These are phyloP conservation scores for Sporothrix mexicana DNA, from an alignment of 2,329 filamentous ascomycete species.

Conservation along the genomic window DNA sequence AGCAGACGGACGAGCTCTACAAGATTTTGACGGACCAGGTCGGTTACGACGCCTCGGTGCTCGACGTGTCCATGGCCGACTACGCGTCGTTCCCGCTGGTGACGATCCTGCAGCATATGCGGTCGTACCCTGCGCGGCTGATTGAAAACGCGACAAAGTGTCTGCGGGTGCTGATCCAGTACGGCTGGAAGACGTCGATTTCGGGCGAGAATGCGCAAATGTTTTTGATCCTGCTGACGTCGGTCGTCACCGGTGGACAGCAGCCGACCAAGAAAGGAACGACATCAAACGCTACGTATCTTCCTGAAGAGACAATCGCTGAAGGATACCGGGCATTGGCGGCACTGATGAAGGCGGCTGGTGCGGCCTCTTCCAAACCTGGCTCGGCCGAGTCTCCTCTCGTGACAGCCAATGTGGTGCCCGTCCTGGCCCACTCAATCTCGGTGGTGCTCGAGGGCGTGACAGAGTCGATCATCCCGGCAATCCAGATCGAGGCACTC, in stretches of 20 bases:
- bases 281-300: slow-evolving; percentile 30
- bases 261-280: neutral
- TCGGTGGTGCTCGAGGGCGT: slow-evolving; percentile 79
- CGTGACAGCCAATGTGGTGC: slow-evolving; percentile 66
- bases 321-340: slow-evolving; percentile 73
- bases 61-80: slow-evolving; percentile 86
- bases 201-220: slow-evolving; percentile 78
- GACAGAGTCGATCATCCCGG: slow-evolving; percentile 65
- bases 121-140: slow-evolving; percentile 71
- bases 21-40: slow-evolving; percentile 54
- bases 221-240: slow-evolving; percentile 81
- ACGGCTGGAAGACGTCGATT: slow-evolving; percentile 79
- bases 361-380: slow-evolving; percentile 42
- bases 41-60: slow-evolving; percentile 51
- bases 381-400: slow-evolving; percentile 49
- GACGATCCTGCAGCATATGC: slow-evolving; percentile 79
- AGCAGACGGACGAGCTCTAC: slow-evolving; percentile 54
- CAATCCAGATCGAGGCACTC: slow-evolving; percentile 75
- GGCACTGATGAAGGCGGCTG: slow-evolving; percentile 67
- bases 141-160: slow-evolving; percentile 80
- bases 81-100: slow-evolving; percentile 95
- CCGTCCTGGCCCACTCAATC: slow-evolving; percentile 80
- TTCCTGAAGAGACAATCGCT: slow-evolving; percentile 75
- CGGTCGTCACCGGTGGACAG: slow-evolving; percentile 71
- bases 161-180: slow-evolving; percentile 71